Conservation (phyloP, 2,329 filamentous ascomycete genomes). For the Boeremia lycopersici region DNA sequence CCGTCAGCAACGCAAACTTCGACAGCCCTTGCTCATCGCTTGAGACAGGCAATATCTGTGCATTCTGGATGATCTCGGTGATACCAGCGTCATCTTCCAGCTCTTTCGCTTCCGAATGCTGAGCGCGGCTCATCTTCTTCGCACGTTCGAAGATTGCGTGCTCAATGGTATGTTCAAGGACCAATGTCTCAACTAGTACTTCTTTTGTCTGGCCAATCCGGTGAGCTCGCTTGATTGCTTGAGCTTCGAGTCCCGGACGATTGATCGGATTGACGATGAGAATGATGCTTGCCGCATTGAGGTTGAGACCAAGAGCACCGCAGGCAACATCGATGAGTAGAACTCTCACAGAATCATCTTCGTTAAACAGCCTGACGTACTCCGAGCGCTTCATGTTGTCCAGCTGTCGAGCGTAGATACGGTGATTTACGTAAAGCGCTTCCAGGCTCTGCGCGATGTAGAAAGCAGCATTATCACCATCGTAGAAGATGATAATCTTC, state of each 20-base stretch:
- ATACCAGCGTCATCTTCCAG: conserved; percentile 65
- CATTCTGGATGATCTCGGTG: conserved; percentile 63
- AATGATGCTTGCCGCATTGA: conserved; percentile 80
- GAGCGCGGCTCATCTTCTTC: conserved; percentile 71
- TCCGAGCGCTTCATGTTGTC: conserved; percentile 67
- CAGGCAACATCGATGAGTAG: conserved; percentile 90
- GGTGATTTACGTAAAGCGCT: conserved; percentile 66
- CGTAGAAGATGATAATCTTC: conserved; percentile 93
- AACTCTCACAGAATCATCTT: conserved; percentile 71
- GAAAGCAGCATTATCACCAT: conserved; percentile 83
- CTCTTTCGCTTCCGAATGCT: conserved; percentile 62
- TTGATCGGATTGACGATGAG: conserved; percentile 91
- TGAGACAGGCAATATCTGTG: conserved; percentile 55
- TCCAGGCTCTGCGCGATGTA: conserved; percentile 86
- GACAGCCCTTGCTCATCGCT: conserved; percentile 36
- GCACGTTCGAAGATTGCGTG: conserved; percentile 79
- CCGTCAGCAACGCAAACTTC: conserved; percentile 51
- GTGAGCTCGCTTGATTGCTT: conserved; percentile 89
- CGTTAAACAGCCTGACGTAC: conserved; percentile 81
- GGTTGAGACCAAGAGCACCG: conserved; percentile 85
- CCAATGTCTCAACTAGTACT: conserved; percentile 84
- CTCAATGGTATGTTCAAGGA: conserved; percentile 80
- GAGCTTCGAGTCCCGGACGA: conserved; percentile 81
- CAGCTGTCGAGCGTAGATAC: conserved; percentile 70
- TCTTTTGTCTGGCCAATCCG: conserved; percentile 81